These are phyloP conservation scores for Dactylonectria estremocensis DNA, from an alignment of 2,329 filamentous ascomycete genomes.

Conservation along the genomic window DNA sequence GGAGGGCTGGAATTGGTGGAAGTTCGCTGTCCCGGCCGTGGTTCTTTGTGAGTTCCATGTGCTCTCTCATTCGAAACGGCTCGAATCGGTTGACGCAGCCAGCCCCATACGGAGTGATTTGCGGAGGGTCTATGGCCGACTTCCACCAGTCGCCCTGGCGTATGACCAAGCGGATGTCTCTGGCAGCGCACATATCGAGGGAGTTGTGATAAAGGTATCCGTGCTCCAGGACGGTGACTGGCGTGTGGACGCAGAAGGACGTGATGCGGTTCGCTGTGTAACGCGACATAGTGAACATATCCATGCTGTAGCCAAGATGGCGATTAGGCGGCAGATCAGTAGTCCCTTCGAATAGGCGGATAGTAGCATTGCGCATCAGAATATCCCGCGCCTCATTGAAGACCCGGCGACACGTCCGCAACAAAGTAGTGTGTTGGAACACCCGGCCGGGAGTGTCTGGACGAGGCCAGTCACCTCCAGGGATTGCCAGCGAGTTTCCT, in stretches of 20 bases:
- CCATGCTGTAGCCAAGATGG: slow-evolving; percentile 8
- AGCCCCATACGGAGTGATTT: slow-evolving; percentile 28
- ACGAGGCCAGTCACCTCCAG: slow-evolving; percentile 9
- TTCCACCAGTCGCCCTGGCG: slow-evolving; percentile 23
- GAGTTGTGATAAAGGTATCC: slow-evolving; percentile 14
- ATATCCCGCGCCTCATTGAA: slow-evolving; percentile 30
- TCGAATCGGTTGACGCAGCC: slow-evolving; percentile 10
- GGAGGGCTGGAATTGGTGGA: slow-evolving; percentile 27
- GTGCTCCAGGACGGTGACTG: slow-evolving; percentile 3
- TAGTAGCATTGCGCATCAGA: slow-evolving; percentile 24
- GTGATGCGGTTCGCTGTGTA: slow-evolving; percentile 32
- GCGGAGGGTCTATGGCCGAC: background rate
- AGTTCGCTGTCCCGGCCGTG: background rate
- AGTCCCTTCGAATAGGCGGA: slow-evolving; percentile 15
- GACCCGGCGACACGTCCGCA: slow-evolving; percentile 28
- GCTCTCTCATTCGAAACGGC: slow-evolving; percentile 11
- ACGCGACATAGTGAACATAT: slow-evolving; percentile 20
- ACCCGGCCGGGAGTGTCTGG: slow-evolving; percentile 6
- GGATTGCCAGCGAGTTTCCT: background rate
- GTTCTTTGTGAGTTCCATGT: slow-evolving; percentile 26
- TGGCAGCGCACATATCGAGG: slow-evolving; percentile 26
- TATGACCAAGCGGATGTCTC: slow-evolving; percentile 27
- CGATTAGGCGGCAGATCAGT: background rate
- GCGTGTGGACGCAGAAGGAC: slow-evolving; percentile 22
- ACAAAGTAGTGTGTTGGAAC: slow-evolving; percentile 24